A percentile compares a stretch with the other conserved stretches of the same genome.
Conservation (phyloP, 2,329 filamentous ascomycete genomes). For the Colletotrichum chrysophilum region DNA sequence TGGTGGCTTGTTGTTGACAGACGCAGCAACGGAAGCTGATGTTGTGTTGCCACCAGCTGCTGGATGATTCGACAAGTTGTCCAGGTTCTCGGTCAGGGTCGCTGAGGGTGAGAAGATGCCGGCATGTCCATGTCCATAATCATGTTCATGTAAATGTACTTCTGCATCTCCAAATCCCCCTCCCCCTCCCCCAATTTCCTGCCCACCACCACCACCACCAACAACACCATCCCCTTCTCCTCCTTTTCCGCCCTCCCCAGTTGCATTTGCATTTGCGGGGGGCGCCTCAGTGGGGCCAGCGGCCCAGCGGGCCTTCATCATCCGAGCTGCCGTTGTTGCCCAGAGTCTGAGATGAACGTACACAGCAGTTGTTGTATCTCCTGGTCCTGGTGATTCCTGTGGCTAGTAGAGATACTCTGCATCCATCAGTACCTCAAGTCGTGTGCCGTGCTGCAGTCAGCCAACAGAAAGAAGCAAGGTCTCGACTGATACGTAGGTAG, state of each 20-base stretch:
- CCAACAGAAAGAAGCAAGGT: not conserved
- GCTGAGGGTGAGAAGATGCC: not conserved
- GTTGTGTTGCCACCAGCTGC: not conserved
- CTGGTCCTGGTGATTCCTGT: not conserved
- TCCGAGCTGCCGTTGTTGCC: constrained; percentile 18
- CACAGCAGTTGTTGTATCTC: not conserved
- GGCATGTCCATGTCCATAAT: not conserved
- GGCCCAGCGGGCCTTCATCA: constrained; percentile 25
- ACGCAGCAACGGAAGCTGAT: not conserved
- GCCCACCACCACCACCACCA: not conserved
- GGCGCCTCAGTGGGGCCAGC: constrained; percentile 22
- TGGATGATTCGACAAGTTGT: not conserved
- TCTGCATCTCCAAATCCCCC: constrained; percentile 12
- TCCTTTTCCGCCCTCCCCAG: not conserved
- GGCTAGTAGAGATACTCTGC: not conserved
- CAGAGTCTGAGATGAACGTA: not conserved
- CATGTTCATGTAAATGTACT: not conserved
- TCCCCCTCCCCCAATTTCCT: not conserved
- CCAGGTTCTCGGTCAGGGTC: constrained; percentile 1
- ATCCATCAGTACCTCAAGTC: not conserved
- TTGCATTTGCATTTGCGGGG: constrained; percentile 13
- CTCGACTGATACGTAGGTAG: not conserved
- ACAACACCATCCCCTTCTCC: not conserved
- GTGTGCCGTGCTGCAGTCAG: not conserved
- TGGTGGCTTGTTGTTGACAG: not conserved